Percentiles rank a stretch among this genome's conserved stretches.
phyloP scores from a whole-genome alignment of 2,329 filamentous ascomycete species.

The Aspergillus pseudonomiae region DNA sequence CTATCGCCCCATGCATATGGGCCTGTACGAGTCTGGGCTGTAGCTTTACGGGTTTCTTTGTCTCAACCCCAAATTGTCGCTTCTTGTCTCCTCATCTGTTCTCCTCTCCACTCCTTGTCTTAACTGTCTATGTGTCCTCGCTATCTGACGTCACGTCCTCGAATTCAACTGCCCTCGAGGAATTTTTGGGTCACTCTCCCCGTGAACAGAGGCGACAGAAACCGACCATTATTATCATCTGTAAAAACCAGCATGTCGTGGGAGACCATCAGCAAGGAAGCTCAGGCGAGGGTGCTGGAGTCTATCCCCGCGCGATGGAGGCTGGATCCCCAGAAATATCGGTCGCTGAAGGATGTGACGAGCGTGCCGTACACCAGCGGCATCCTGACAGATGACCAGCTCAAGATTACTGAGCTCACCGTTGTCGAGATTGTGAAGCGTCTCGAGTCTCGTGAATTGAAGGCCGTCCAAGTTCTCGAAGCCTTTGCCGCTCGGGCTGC shows the following conservation, averaged over 20 bases:
- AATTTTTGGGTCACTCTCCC: background rate
- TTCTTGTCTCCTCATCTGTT: background rate
- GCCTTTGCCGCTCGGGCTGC: conserved; percentile 43
- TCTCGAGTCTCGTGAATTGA: conserved; percentile 1
- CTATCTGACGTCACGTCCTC: background rate
- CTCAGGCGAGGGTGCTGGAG: background rate
- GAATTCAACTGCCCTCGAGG: background rate
- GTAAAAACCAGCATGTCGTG: background rate
- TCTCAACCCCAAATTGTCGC: background rate
- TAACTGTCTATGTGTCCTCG: background rate
- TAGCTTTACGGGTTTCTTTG: background rate
- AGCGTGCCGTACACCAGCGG: background rate
- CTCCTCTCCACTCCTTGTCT: background rate
- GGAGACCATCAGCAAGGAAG: background rate
- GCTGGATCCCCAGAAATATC: background rate
- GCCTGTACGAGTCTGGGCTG: background rate
- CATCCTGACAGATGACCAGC: background rate
- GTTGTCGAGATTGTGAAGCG: background rate
- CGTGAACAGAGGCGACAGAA: background rate
- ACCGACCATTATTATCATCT: background rate
- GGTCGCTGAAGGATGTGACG: background rate
- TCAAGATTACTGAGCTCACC: conserved; percentile 6
- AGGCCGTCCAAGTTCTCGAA: background rate
- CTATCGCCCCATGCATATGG: background rate
- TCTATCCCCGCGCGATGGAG: background rate